Conservation (phyloP, 1,284 basidiomycete genomes). For the Ustilago cynodontis region DNA sequence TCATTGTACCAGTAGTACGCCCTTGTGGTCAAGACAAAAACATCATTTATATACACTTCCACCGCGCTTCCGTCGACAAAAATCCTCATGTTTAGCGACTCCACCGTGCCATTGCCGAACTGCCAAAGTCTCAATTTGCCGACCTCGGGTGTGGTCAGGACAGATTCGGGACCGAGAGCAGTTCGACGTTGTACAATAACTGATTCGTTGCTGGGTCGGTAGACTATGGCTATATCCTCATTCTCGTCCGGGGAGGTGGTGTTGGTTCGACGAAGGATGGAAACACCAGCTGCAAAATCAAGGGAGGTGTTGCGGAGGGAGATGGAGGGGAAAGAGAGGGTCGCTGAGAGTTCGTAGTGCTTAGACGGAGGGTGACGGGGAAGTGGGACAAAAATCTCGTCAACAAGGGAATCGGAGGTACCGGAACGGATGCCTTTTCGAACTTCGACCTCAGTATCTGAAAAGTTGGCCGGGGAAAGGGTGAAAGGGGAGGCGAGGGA, state of each 20-base stretch:
- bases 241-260: neutral
- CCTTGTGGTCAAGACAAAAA: constrained; percentile 36
- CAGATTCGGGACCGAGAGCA: constrained; percentile 21
- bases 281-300: constrained; percentile 32
- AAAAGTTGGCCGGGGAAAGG: constrained; percentile 5
- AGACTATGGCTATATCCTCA: constrained; percentile 37
- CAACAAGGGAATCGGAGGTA: constrained; percentile 4
- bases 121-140: constrained; percentile 46
- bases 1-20: constrained; percentile 40
- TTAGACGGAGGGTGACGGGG: constrained; percentile 9
- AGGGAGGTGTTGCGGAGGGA: constrained; percentile 24
- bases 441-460: neutral
- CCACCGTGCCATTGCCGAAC: neutral
- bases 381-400: constrained; percentile 33
- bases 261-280: constrained; percentile 23
- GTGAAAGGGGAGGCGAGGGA: neutral
- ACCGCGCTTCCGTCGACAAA: constrained; percentile 45
- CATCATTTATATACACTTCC: constrained; percentile 48
- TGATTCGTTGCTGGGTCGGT: constrained; percentile 33
- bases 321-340: constrained; percentile 24
- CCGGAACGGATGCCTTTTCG: constrained; percentile 20
- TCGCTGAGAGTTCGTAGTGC: constrained; percentile 33
- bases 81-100: constrained; percentile 23
- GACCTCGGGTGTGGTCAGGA: constrained; percentile 19
- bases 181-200: constrained; percentile 32